phyloP scores from a whole-genome alignment of 495 filamentous ascomycete genomes.

The Xylona heveae region DNA sequence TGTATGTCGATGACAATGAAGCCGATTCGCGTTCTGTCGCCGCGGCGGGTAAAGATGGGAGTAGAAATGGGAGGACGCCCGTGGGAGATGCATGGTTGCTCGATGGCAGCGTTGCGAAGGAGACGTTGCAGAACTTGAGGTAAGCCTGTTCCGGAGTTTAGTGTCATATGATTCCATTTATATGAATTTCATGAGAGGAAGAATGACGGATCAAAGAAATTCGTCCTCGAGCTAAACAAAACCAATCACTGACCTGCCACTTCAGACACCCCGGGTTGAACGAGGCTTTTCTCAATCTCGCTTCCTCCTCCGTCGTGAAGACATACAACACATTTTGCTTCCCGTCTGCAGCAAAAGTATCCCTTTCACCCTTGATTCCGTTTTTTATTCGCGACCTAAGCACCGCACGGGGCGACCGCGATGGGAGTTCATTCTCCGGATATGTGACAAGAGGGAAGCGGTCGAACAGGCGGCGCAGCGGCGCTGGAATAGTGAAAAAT shows the following conservation, averaged over 20 bases:
- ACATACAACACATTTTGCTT: conserved; percentile 48
- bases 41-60: conserved; percentile 19
- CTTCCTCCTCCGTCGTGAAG: conserved; percentile 49
- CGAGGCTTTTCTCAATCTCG: conserved; percentile 39
- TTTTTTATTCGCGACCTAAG: too few species aligned
- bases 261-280: conserved; percentile 91
- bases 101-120: conserved; percentile 48
- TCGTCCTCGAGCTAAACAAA: too few species aligned
- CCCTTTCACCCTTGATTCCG: too few species aligned
- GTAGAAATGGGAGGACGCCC: conserved; percentile 71
- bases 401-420: conserved; percentile 34
- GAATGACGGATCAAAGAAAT: too few species aligned
- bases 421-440: conserved; percentile 56
- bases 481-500: conserved; percentile 47
- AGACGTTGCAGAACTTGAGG: conserved; percentile 51
- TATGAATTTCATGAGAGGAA: too few species aligned
- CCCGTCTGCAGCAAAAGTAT: conserved; percentile 17
- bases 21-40: too few species aligned
- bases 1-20: too few species aligned
- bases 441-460: conserved; percentile 59
- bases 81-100: conserved; percentile 87
- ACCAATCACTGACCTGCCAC: conserved; percentile 63
- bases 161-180: background rate
- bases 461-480: conserved; percentile 68
- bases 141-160: conserved; percentile 38